A percentile compares a stretch with the other conserved stretches of the same genome.
Evolutionary conservation across 192 early-diverging fungal species (phyloP).

Genomic region (Glomus cerebriforme): DNA sequence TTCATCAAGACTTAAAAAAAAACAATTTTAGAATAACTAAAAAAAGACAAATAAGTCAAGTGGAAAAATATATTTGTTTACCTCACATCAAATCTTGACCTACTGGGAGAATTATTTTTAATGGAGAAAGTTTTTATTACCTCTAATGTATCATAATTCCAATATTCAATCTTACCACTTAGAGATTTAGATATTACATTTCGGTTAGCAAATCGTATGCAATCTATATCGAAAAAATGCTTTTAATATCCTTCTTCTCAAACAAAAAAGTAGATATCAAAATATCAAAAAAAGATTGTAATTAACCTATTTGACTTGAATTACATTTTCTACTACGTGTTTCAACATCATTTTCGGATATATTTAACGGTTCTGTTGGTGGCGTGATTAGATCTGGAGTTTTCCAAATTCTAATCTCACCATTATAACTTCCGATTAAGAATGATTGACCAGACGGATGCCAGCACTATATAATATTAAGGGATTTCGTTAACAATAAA

Average conservation of each 20-base stretch:
- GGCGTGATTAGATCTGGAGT: conserved; percentile 31
- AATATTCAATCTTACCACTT: conserved; percentile 76
- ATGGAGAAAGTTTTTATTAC: conserved; percentile 48
- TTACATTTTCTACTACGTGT: conserved; percentile 35
- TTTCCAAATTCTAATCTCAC: conserved; percentile 44
- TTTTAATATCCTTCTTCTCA: not conserved
- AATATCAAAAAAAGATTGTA: not conserved
- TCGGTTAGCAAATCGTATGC: conserved; percentile 68
- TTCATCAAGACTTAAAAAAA: conserved; percentile 58
- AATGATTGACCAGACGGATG: conserved; percentile 65
- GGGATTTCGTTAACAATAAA: not conserved
- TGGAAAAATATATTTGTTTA: not conserved
- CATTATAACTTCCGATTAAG: conserved; percentile 50
- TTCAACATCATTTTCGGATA: conserved; percentile 29
- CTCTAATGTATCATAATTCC: conserved; percentile 60
- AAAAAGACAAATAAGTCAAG: no score
- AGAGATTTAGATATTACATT: conserved; percentile 71
- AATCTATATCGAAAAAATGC: conserved; percentile 51
- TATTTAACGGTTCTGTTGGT: conserved; percentile 20
- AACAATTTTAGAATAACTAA: not conserved
- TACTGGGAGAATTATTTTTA: conserved; percentile 43
- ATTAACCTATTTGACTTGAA: conserved; percentile 35
- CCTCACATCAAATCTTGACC: conserved; percentile 51
- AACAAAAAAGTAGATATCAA: not conserved
- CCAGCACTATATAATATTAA: conserved; percentile 43